A percentile compares a stretch with the other conserved stretches of the same genome.
Evolutionary conservation across 2,329 filamentous ascomycete species (phyloP).

Genomic region (Fusarium siculi): DNA sequence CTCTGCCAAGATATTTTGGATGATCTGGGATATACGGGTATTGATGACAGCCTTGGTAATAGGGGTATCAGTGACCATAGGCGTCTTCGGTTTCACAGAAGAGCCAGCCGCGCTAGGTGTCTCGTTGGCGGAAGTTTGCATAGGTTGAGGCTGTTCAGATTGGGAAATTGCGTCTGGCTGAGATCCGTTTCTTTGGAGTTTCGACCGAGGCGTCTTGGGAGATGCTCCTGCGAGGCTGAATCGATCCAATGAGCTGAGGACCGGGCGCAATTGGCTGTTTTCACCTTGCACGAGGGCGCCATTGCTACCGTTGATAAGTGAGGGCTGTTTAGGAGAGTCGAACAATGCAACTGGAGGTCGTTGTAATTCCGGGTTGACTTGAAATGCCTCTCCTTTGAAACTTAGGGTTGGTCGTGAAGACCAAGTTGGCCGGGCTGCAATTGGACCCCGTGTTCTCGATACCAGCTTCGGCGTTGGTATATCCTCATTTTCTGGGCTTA

Average conservation of each 20-base stretch:
- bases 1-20: slow-evolving; percentile 46
- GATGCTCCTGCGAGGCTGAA: slow-evolving; percentile 13
- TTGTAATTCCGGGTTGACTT: slow-evolving; percentile 38
- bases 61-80: slow-evolving; percentile 22
- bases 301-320: slow-evolving; percentile 21
- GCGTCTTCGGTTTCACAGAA: slow-evolving; percentile 5
- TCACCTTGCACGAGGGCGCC: slow-evolving; percentile 38
- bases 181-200: slow-evolving; percentile 4
- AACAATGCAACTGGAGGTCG: slow-evolving; percentile 38
- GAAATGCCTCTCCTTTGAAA: slow-evolving; percentile 33
- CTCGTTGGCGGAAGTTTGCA: not conserved
- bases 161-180: not conserved
- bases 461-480: slow-evolving; percentile 1
- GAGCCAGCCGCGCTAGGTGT: not conserved
- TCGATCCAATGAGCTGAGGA: slow-evolving; percentile 27
- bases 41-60: slow-evolving; percentile 26
- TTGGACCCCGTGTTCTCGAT: slow-evolving; percentile 26
- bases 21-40: slow-evolving; percentile 40
- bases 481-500: slow-evolving; percentile 1
- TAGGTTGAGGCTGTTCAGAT: not conserved
- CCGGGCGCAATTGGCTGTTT: slow-evolving; percentile 35
- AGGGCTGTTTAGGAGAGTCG: slow-evolving; percentile 17
- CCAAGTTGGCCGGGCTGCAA: slow-evolving; percentile 27
- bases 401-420: slow-evolving; percentile 38
- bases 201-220: slow-evolving; percentile 24